Percentiles rank a stretch among this genome's conserved stretches.
phyloP scores from a whole-genome alignment of 192 early-diverging fungal genomes.

The Entophlyctis helioformis region DNA sequence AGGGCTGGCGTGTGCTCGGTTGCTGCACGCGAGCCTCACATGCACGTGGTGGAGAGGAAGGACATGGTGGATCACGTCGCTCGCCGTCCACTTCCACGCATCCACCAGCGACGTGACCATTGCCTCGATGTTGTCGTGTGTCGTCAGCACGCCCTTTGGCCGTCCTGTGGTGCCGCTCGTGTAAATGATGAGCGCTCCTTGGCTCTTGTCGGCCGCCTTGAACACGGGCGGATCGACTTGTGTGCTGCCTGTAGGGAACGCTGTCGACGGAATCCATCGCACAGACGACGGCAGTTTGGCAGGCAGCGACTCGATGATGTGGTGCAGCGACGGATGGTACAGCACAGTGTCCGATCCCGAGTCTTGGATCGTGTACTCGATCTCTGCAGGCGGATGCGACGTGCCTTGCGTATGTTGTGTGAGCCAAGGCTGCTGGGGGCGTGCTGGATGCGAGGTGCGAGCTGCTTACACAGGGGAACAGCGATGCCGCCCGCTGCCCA shows the following conservation, averaged over 20 bases:
- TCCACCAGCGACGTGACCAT: conserved; percentile 52
- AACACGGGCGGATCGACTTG: not conserved
- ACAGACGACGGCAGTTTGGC: conserved; percentile 1
- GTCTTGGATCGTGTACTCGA: conserved; percentile 62
- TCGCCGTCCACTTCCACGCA: conserved; percentile 57
- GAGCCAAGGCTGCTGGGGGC: conserved; percentile 37
- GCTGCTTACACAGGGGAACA: conserved; percentile 57
- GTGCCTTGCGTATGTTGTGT: conserved; percentile 23
- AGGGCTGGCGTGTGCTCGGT: too few relatives aligned
- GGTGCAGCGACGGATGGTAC: conserved; percentile 38
- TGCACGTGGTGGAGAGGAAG: conserved; percentile 83
- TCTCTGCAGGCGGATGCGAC: conserved; percentile 62
- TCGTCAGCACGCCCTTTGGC: conserved; percentile 80
- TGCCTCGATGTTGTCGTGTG: conserved; percentile 48
- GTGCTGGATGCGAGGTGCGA: conserved; percentile 37
- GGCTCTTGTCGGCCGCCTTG: conserved; percentile 10
- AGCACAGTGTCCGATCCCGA: conserved; percentile 49
- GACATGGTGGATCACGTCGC: conserved; percentile 64
- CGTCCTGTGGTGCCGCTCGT: conserved; percentile 56
- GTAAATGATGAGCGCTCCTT: conserved; percentile 62
- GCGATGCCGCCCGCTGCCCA: conserved; percentile 73
- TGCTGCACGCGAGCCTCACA: conserved; percentile 20
- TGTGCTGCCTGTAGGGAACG: conserved; percentile 5
- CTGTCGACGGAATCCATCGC: conserved; percentile 1
- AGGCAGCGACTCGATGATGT: conserved; percentile 11